phyloP scores from a whole-genome alignment of 345 rosid species.

The Dimocarpus longan region DNA sequence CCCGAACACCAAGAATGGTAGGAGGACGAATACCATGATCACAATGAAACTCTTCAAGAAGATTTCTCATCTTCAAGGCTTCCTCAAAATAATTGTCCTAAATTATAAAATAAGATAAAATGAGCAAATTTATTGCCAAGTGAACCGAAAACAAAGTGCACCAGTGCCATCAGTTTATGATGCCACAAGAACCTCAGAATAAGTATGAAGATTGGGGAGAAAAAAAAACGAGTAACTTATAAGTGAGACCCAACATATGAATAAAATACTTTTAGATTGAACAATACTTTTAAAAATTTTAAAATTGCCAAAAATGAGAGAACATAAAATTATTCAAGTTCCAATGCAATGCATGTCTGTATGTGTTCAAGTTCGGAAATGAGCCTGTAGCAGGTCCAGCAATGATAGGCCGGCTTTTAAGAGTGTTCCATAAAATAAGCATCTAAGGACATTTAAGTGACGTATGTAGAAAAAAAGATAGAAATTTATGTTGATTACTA shows the following conservation, averaged over 20 bases:
- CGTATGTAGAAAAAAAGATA: background rate
- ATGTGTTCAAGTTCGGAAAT: background rate
- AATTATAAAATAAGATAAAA: conserved; percentile 7
- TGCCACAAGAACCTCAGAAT: background rate
- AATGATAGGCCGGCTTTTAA: background rate
- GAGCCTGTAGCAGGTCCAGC: background rate
- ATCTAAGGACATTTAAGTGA: background rate
- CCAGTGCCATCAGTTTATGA: background rate
- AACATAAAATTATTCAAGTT: background rate
- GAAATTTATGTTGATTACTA: background rate
- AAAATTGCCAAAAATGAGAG: background rate
- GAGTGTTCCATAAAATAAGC: background rate
- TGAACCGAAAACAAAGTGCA: background rate
- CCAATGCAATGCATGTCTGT: too few species aligned
- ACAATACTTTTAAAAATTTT: background rate
- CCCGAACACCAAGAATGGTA: conserved; percentile 98
- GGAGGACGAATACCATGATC: conserved; percentile 91
- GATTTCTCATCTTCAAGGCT: conserved; percentile 98
- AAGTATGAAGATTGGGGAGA: conserved; percentile 10
- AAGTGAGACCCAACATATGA: background rate
- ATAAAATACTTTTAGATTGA: background rate
- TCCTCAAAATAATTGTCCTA: conserved; percentile 99
- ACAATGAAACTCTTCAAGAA: conserved; percentile 80
- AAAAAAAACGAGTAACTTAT: background rate
- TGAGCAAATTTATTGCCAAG: background rate